These are phyloP conservation scores for Tricholomella constricta DNA, from an alignment of 768 basidiomycete species.

Conservation along the genomic window DNA sequence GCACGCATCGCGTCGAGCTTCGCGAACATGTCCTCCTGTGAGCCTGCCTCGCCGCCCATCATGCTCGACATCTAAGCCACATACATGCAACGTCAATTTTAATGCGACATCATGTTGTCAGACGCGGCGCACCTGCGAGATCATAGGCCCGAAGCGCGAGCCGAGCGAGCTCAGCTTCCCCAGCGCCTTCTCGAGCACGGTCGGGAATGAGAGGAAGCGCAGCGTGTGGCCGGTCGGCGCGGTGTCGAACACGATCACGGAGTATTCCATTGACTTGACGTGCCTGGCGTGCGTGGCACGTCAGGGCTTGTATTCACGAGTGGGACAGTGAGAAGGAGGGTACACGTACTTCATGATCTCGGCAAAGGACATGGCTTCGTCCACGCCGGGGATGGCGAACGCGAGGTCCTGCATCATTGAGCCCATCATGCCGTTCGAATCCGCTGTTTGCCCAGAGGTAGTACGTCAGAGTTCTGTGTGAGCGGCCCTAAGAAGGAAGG, in stretches of 20 bases:
- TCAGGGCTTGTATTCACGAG: conserved; percentile 5
- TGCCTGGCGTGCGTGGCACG: conserved; percentile 54
- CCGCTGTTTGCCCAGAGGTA: conserved; percentile 48
- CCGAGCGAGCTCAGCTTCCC: conserved; percentile 94
- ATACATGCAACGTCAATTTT: neutral
- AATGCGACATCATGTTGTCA: too few relatives aligned
- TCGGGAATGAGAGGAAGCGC: conserved; percentile 98
- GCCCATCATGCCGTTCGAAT: conserved; percentile 94
- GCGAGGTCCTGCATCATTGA: conserved; percentile 99
- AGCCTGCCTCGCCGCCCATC: conserved; percentile 90
- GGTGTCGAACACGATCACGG: conserved; percentile 99
- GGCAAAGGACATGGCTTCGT: conserved; percentile 99
- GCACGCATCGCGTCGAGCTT: conserved; percentile 97
- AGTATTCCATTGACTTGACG: conserved; percentile 99
- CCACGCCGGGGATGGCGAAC: conserved; percentile 98
- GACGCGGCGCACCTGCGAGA: conserved; percentile 78
- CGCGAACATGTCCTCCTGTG: conserved; percentile 98
- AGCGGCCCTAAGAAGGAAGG: neutral
- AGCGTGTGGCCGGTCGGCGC: conserved; percentile 98
- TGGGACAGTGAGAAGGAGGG: neutral
- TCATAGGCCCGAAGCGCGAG: conserved; percentile 96
- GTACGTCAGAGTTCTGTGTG: neutral
- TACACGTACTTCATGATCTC: conserved; percentile 96
- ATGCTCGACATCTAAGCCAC: conserved; percentile 97
- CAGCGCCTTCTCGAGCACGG: conserved; percentile 94